These are phyloP conservation scores for Aspergillus alliaceus DNA, from an alignment of 2,329 filamentous ascomycete species.

Conservation along the genomic window DNA sequence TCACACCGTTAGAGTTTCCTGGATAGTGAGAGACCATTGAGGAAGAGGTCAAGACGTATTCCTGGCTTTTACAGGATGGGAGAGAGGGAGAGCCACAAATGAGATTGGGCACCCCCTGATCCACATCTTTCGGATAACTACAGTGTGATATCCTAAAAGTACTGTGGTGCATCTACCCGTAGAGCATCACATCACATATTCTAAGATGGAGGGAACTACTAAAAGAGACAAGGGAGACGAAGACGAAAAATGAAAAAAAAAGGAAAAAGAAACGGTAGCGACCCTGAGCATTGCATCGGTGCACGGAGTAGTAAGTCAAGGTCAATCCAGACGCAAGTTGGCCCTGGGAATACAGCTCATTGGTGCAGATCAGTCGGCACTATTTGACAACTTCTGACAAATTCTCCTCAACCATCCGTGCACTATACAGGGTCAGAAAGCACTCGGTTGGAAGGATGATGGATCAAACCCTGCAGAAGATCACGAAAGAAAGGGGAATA, in stretches of 20 bases:
- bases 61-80: neutral
- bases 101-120: neutral
- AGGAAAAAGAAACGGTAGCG: constrained; percentile 1
- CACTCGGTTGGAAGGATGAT: neutral
- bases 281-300: constrained; percentile 14
- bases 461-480: neutral
- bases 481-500: neutral
- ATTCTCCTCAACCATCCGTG: constrained; percentile 6
- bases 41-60: neutral
- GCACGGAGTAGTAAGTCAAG: neutral
- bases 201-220: neutral
- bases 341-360: neutral
- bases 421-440: neutral
- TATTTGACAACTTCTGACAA: constrained; percentile 19
- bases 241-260: neutral
- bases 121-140: neutral
- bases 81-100: neutral
- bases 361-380: constrained; percentile 9
- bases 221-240: neutral
- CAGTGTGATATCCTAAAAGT: neutral
- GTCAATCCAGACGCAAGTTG: constrained; percentile 5
- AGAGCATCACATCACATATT: neutral
- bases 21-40: neutral
- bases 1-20: neutral
- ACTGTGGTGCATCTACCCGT: neutral